Conservation (phyloP, 257 asterid genomes). For the Coffea canephora region DNA sequence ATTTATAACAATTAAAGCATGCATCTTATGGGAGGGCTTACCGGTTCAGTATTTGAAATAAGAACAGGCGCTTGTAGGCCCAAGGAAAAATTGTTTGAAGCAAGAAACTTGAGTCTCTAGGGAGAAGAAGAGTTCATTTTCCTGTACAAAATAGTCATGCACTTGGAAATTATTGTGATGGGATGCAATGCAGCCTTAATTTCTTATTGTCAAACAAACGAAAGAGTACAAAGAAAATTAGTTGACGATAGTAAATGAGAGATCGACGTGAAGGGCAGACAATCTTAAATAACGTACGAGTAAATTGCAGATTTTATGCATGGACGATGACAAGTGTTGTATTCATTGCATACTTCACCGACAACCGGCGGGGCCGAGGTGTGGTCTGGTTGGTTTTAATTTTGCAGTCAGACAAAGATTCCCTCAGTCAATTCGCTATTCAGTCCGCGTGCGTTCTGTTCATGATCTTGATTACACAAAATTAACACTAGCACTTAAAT, state of each 20-base stretch:
- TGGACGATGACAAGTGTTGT: background rate
- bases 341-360: background rate
- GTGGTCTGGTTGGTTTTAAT: background rate
- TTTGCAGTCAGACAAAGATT: background rate
- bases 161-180: no score
- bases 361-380: background rate
- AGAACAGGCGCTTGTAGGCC: no score
- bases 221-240: background rate
- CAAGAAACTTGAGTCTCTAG: no score
- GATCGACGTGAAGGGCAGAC: background rate
- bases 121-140: no score
- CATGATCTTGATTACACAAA: no score
- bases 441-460: background rate
- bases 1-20: background rate
- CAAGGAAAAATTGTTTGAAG: no score
- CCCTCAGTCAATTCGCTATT: constrained; percentile 3
- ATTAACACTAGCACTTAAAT: no score
- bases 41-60: no score
- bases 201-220: no score
- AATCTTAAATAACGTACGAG: background rate
- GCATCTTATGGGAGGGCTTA: no score
- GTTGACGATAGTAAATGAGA: constrained; percentile 10
- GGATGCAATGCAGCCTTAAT: no score
- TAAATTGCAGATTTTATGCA: background rate
- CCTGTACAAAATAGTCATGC: no score